Evolutionary conservation across 2,329 filamentous ascomycete species (phyloP).

Genomic region (Calonectria pteridis): DNA sequence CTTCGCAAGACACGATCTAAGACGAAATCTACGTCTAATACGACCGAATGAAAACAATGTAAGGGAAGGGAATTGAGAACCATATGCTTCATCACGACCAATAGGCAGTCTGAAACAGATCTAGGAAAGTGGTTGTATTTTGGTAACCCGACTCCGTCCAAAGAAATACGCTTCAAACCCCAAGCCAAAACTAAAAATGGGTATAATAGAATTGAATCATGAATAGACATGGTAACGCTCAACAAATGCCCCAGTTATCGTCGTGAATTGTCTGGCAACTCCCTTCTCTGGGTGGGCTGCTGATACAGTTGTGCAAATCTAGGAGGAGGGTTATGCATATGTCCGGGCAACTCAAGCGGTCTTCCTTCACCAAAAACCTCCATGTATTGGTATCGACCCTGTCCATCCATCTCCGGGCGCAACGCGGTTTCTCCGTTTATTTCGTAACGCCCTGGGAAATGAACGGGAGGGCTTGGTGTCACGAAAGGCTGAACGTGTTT

Average conservation of each 20-base stretch:
- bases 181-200: not conserved
- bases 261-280: conserved; percentile 38
- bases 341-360: conserved; percentile 31
- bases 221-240: not conserved
- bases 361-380: conserved; percentile 36
- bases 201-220: conserved; percentile 9
- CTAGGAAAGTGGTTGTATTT: not conserved
- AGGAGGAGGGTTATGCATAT: conserved; percentile 31
- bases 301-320: conserved; percentile 21
- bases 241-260: not conserved
- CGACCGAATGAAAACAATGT: not conserved
- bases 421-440: conserved; percentile 31
- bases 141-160: not conserved
- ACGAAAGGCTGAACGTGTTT: conserved; percentile 31
- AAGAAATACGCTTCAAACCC: not conserved
- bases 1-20: no score
- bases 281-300: conserved; percentile 35
- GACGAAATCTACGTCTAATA: not conserved
- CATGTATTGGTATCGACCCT: conserved; percentile 25
- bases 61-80: not conserved
- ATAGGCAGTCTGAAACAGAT: not conserved
- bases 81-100: not conserved
- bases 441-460: conserved; percentile 39
- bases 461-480: conserved; percentile 33
- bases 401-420: conserved; percentile 39